Evolutionary conservation across 176 grass and related monocot genomes (phyloP).

Genomic region (Coix lacrymajobi): DNA sequence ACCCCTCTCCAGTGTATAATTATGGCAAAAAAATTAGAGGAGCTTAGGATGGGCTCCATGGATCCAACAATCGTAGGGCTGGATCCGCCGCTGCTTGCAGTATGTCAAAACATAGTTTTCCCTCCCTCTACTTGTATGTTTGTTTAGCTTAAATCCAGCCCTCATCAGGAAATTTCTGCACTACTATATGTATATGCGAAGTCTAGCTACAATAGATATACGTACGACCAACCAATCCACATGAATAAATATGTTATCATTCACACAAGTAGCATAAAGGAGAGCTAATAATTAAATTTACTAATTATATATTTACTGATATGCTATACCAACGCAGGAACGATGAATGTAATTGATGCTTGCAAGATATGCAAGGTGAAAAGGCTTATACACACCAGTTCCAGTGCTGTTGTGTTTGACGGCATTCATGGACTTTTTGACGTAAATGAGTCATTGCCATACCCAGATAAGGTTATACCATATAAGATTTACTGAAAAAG

Average conservation of each 20-base stretch:
- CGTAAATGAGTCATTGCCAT: constrained; percentile 54
- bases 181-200: not conserved
- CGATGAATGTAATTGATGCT: constrained; percentile 58
- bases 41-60: no score
- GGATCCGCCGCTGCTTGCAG: no score
- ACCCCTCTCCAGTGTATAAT: no score
- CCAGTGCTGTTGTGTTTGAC: constrained; percentile 57
- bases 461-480: constrained; percentile 18
- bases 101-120: not conserved
- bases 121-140: not conserved
- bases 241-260: not conserved
- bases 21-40: no score
- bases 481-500: not conserved
- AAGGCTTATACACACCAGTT: constrained; percentile 71
- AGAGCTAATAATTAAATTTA: not conserved
- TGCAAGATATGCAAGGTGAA: constrained; percentile 58
- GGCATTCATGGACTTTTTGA: constrained; percentile 58
- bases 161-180: not conserved
- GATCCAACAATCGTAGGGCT: no score
- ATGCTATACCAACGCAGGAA: constrained; percentile 23
- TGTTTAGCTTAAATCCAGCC: not conserved
- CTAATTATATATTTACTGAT: not conserved
- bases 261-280: not conserved
- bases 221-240: not conserved
- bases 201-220: not conserved